phyloP scores from a whole-genome alignment of 768 basidiomycete genomes.

The Mrakia frigida region DNA sequence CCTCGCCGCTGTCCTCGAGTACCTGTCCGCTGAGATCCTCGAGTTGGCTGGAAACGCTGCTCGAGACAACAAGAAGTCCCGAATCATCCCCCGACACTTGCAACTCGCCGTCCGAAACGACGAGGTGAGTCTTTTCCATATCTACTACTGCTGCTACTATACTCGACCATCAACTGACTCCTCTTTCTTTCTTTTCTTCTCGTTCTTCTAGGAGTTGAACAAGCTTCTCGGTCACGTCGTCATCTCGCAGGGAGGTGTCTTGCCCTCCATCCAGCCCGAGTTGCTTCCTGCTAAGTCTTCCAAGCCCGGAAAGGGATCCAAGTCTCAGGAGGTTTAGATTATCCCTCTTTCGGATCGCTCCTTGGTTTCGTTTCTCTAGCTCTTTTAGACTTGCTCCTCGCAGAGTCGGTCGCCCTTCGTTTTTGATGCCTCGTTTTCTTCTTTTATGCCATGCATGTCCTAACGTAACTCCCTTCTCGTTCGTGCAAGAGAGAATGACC shows the following conservation, averaged over 20 bases:
- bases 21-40: constrained; percentile 90
- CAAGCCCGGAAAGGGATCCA: constrained; percentile 32
- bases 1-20: constrained; percentile 84
- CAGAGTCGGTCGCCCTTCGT: too few relatives aligned
- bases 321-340: too few relatives aligned
- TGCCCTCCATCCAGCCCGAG: constrained; percentile 64
- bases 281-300: constrained; percentile 56
- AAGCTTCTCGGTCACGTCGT: constrained; percentile 72
- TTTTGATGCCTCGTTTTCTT: too few relatives aligned
- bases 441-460: too few relatives aligned
- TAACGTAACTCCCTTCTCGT: too few relatives aligned
- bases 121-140: constrained; percentile 46
- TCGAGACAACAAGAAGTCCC: constrained; percentile 91
- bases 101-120: constrained; percentile 53
- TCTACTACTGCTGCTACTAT: too few relatives aligned
- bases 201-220: constrained; percentile 50
- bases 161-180: too few relatives aligned
- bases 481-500: too few relatives aligned
- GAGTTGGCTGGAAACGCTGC: constrained; percentile 96
- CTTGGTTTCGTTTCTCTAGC: too few relatives aligned
- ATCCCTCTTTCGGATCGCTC: too few relatives aligned
- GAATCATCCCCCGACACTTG: constrained; percentile 88
- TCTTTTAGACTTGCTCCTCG: too few relatives aligned
- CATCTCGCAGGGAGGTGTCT: constrained; percentile 86
- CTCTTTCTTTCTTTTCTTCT: too few relatives aligned